These are phyloP conservation scores for Castanospermum australe DNA, from an alignment of 306 rosid species.

Conservation along the genomic window DNA sequence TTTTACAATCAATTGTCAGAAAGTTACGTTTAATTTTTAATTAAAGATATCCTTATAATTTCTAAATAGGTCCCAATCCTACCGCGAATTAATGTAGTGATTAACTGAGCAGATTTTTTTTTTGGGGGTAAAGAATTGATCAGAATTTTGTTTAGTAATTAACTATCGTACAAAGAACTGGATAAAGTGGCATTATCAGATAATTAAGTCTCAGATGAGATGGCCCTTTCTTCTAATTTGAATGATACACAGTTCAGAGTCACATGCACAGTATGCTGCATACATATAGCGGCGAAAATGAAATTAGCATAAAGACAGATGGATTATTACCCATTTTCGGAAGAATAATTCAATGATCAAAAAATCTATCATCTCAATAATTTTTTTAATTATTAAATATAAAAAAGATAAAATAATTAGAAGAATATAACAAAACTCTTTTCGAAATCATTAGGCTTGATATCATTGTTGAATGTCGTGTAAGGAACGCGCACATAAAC, in stretches of 20 bases:
- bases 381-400: too few species aligned
- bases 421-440: too few species aligned
- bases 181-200: not conserved
- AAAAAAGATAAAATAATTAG: too few species aligned
- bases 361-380: too few species aligned
- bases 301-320: not conserved
- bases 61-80: too few species aligned
- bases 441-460: not conserved
- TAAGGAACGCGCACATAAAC: not conserved
- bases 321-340: not conserved
- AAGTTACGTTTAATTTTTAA: not conserved
- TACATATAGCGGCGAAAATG: not conserved
- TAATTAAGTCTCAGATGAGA: not conserved
- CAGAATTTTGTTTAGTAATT: not conserved
- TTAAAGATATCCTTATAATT: too few species aligned
- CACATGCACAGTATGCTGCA: too few species aligned
- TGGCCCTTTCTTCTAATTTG: too few species aligned
- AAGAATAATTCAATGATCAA: too few species aligned
- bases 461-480: not conserved
- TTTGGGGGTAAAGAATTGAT: too few species aligned
- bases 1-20: not conserved
- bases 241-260: too few species aligned
- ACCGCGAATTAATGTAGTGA: not conserved
- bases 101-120: not conserved
- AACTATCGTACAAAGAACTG: not conserved